phyloP scores from a whole-genome alignment of 1,284 basidiomycete species.

The Leucoagaricus sp. region DNA sequence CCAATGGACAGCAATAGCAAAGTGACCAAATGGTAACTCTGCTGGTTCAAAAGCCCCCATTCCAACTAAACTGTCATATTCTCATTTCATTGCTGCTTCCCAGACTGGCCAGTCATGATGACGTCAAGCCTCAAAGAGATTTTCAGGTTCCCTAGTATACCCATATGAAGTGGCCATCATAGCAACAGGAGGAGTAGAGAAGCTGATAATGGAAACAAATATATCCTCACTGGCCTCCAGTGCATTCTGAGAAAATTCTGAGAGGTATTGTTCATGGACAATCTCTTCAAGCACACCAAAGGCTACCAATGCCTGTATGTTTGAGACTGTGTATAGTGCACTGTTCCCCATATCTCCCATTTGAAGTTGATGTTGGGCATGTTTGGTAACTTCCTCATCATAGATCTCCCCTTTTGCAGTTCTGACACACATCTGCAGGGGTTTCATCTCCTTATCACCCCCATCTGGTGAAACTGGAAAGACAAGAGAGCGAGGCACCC shows the following conservation, averaged over 20 bases:
- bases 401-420: neutral
- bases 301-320: neutral
- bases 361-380: neutral
- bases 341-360: neutral
- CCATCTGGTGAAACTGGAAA: neutral
- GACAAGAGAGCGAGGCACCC: neutral
- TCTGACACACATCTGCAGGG: neutral
- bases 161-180: neutral
- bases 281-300: neutral
- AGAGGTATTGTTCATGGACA: neutral
- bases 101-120: constrained; percentile 16
- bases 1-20: constrained; percentile 27
- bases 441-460: neutral
- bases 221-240: neutral
- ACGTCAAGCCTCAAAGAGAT: constrained; percentile 6
- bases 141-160: constrained; percentile 6
- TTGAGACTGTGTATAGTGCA: neutral
- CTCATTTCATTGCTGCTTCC: constrained; percentile 14
- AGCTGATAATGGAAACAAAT: neutral
- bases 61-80: constrained; percentile 9
- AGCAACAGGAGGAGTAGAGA: neutral
- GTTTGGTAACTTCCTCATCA: neutral
- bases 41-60: constrained; percentile 13
- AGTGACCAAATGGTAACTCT: neutral
- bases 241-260: neutral